These are phyloP conservation scores for Lentinula aciculospora DNA, from an alignment of 768 basidiomycete genomes.

Conservation along the genomic window DNA sequence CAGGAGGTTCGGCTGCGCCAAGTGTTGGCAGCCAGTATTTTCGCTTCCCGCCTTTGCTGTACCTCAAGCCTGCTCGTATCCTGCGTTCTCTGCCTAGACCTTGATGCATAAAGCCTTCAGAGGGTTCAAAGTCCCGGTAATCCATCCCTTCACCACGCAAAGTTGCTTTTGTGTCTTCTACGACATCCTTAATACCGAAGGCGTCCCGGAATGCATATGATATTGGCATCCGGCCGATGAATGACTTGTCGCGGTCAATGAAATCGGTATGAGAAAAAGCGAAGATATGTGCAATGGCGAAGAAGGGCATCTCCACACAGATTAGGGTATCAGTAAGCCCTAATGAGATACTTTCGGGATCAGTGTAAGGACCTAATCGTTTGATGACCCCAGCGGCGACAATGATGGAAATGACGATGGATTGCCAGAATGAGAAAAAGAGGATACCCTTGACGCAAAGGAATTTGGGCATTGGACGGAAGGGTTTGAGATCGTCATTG, in stretches of 20 bases:
- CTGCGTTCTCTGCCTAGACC: slow-evolving; percentile 81
- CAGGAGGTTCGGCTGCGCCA: slow-evolving; percentile 29
- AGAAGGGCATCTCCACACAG: slow-evolving; percentile 96
- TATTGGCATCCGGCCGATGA: slow-evolving; percentile 87
- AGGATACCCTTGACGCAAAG: slow-evolving; percentile 98
- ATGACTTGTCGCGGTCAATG: slow-evolving; percentile 53
- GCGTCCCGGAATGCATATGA: slow-evolving; percentile 85
- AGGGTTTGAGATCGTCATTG: slow-evolving; percentile 82
- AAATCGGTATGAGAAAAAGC: slow-evolving; percentile 93
- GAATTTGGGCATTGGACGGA: slow-evolving; percentile 94
- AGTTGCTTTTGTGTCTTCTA: slow-evolving; percentile 80
- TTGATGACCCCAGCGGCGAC: slow-evolving; percentile 76
- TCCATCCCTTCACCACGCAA: slow-evolving; percentile 87
- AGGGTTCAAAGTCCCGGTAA: slow-evolving; percentile 95
- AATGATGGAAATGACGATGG: slow-evolving; percentile 79
- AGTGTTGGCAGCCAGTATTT: slow-evolving; percentile 94
- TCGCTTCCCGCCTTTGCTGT: slow-evolving; percentile 80
- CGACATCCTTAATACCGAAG: slow-evolving; percentile 80
- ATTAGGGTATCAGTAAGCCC: slow-evolving; percentile 88
- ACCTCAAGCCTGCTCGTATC: slow-evolving; percentile 88
- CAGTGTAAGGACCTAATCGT: slow-evolving; percentile 81
- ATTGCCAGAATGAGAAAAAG: slow-evolving; percentile 99
- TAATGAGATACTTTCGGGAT: slow-evolving; percentile 84
- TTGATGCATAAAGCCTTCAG: slow-evolving; percentile 88
- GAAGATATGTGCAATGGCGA: slow-evolving; percentile 91